phyloP scores from a whole-genome alignment of 2,329 filamentous ascomycete species.

The Colletotrichum chlorophyti region DNA sequence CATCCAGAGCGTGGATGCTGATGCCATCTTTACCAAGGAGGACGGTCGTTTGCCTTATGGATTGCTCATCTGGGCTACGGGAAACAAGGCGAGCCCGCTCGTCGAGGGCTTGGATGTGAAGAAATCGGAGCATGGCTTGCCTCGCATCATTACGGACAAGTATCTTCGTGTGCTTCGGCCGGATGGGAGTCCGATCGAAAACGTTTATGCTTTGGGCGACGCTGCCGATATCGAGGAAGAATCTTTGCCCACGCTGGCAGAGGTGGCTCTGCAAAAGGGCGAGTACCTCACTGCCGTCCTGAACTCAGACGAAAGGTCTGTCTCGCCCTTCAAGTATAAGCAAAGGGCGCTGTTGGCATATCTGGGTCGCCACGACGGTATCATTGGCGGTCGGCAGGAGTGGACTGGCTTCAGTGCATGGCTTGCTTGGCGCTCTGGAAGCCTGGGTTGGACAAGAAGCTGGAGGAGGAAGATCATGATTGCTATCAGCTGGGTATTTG shows the following conservation, averaged over 20 bases:
- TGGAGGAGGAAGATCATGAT: conserved; percentile 24
- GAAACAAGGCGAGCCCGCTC: conserved; percentile 61
- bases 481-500: conserved; percentile 10
- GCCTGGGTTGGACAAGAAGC: conserved; percentile 21
- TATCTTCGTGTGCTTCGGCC: conserved; percentile 6
- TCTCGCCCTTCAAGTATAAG: conserved; percentile 4
- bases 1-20: conserved; percentile 49
- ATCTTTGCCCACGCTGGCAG: conserved; percentile 14
- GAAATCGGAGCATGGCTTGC: not conserved
- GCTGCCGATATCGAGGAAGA: conserved; percentile 13
- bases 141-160: conserved; percentile 18
- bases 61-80: conserved; percentile 96
- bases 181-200: conserved; percentile 11
- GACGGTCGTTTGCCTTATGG: conserved; percentile 85
- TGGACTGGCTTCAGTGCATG: conserved; percentile 20
- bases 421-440: conserved; percentile 17
- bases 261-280: conserved; percentile 23
- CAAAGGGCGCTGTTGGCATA: conserved; percentile 13
- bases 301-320: not conserved
- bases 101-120: conserved; percentile 11
- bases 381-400: conserved; percentile 17
- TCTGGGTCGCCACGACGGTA: conserved; percentile 15
- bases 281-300: conserved; percentile 5
- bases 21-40: conserved; percentile 98
- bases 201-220: conserved; percentile 14